Base-by-base conservation (phyloP, 768 basidiomycete genomes). In the Lactifluus piperatus region DNA sequence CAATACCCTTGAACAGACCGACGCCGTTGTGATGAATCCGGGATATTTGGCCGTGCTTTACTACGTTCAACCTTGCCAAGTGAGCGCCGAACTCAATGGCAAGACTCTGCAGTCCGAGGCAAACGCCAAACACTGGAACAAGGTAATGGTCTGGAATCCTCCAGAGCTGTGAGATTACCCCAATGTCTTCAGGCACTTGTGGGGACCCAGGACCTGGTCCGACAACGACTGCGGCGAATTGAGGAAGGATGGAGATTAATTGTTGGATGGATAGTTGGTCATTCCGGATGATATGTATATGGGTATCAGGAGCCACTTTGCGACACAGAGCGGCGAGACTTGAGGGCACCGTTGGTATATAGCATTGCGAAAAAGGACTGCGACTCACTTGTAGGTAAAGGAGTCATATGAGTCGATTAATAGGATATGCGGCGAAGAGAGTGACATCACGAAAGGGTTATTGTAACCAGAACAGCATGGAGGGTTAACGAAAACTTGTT, bases 341-440 rank as follows among this genome's bases (percentile, higher is more conserved):
- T 56, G 22, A 39, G 18, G 18, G 6, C 2, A 18, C 14, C 18
- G 27, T 39, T 34, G 49, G 53, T 39, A 27, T 50, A 16, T n/a
- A 14, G 10, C 14, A 39, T 39, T 0, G 14, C 41, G 30, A 47
- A 24, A 29, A 16, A 56, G 41, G 18, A 26, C 29, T 14, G n/a
- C n/a, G n/a, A 76, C 85, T 58, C 56, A 90, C 89, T 91, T 92
- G 80, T 81, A 80, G n/a, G 90, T 88, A 71, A 91, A 92, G 2
- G 89, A 91, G 70, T 91, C 90, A 64, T 91, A 90, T 0, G 89
- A 91, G 68, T 91, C 90, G 30, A 91, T 76, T 47, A 92, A 75
- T 30, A 91, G 76, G 48, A 92, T 74, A 53, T 80, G 76, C 46
- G 82, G 81, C 18, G 64, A 56, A 18, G 52, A 66, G 39, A 60